Conservation (phyloP, 192 early-diverging fungal species). For the Gonapodya prolifera region DNA sequence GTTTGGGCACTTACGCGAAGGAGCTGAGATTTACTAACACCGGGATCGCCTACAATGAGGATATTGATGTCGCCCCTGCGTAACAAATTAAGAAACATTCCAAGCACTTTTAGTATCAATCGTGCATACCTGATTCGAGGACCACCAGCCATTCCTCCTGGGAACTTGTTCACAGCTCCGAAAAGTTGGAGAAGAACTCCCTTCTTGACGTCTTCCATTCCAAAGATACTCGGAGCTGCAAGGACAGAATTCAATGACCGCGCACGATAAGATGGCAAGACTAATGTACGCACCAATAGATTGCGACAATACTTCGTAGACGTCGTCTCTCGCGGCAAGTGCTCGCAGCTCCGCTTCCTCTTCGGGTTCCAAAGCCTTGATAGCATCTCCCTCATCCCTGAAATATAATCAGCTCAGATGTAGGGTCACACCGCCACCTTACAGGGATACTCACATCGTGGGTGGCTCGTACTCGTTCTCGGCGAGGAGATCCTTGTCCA, state of each 20-base stretch:
- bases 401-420: conserved; percentile 5
- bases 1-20: conserved; percentile 34
- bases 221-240: conserved; percentile 83
- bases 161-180: conserved; percentile 84
- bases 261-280: neutral
- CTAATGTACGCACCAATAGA: conserved; percentile 45
- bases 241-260: neutral
- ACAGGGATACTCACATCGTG: neutral
- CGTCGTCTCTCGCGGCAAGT: conserved; percentile 46
- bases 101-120: conserved; percentile 27
- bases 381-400: conserved; percentile 27
- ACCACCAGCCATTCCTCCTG: conserved; percentile 32
- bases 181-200: conserved; percentile 90
- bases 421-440: neutral
- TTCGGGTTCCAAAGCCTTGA: conserved; percentile 23
- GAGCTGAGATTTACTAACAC: conserved; percentile 90
- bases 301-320: conserved; percentile 70
- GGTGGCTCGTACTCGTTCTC: conserved; percentile 35
- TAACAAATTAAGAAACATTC: conserved; percentile 11
- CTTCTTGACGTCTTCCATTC: conserved; percentile 96
- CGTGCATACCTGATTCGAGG: conserved; percentile 15
- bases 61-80: conserved; percentile 84
- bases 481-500: conserved; percentile 30
- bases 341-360: conserved; percentile 50
- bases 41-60: conserved; percentile 91